A percentile compares a stretch with the other conserved stretches of the same genome.
Evolutionary conservation across 306 rosid genomes (phyloP).

Genomic region (Sphenostylis stenocarpa): DNA sequence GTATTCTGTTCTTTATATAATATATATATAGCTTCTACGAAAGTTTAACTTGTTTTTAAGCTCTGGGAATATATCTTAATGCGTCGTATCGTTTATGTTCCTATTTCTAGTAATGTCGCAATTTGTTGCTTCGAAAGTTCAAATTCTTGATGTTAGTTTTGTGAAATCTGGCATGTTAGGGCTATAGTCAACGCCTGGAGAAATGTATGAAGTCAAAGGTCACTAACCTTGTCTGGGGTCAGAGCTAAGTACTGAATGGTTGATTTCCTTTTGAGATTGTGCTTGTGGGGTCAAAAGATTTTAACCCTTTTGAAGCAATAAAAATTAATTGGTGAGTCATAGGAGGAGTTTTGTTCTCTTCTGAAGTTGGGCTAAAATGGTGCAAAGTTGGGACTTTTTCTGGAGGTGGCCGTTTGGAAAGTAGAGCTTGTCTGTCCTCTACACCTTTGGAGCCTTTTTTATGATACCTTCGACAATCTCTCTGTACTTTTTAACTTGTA

Average conservation of each 20-base stretch:
- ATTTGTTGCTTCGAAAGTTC: background rate
- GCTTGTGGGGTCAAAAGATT: background rate
- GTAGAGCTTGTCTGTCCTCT: conserved; percentile 7
- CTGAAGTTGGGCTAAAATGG: background rate
- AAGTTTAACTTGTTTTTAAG: background rate
- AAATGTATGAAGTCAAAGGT: conserved; percentile 2
- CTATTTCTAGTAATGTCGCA: background rate
- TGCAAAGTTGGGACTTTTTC: background rate
- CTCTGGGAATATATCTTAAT: background rate
- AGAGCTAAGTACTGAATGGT: background rate
- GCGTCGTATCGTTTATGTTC: background rate
- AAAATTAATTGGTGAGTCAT: background rate
- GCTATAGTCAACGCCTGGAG: conserved; percentile 26
- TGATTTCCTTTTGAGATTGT: background rate
- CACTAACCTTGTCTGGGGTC: background rate
- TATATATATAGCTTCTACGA: background rate
- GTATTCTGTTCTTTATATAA: background rate
- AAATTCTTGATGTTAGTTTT: background rate
- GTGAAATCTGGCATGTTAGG: background rate
- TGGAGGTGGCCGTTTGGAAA: background rate
- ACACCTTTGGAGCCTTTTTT: no score
- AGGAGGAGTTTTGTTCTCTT: background rate
- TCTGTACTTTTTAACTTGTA: no score
- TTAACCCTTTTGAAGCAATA: conserved; percentile 28
- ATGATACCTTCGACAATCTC: no score